Base-by-base conservation (phyloP, 169 alveolate genomes). In the Babesia bigemina region DNA sequence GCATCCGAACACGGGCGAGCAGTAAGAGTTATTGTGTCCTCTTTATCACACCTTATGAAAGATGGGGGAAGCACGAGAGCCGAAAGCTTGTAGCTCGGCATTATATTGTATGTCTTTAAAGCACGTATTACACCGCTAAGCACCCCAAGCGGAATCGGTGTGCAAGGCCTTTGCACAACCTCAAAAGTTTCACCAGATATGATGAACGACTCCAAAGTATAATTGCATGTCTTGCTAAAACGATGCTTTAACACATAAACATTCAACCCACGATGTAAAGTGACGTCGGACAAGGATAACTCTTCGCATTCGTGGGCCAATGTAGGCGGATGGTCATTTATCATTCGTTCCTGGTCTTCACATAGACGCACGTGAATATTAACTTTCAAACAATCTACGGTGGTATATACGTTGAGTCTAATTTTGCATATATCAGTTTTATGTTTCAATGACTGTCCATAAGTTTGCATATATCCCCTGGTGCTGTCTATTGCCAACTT, bases 81-180 rank as follows among this genome's bases (percentile, higher is more conserved):
- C 22, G 63, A 48, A 2, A 67, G 26, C 2, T 52, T 16, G 65
- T 26, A 33, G 3, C 33, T 29, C 44, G 52, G 8, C 11, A 10
- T 21, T 2, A 67, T 21, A 4, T 48, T 65, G 2, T 42, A 58
- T 17, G 53, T 6, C 57, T 67, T 67, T n/a, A 33, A 11, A 12
- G 55, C 29, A 1, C 39, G 26, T 21, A 67, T 26, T 11, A 67
- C 76, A 36, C 56, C 66, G 42, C 65, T 50, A 10, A 67, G 63
- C 13, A 67, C 29, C n/a, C 42, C 65, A 44, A 67, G 36, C 19
- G 76, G 76, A 29, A 67, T 67, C 13, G 76, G 76, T 67, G 63
- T 19, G n/a, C 47, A 56, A 3, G 76, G 59, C n/a, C 33, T 8
- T 55, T 67, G 76, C 13, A 22, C 39, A 53, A 53, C 33, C 57